Evolutionary conservation across 305 asterid species (phyloP).

Genomic region (Fraxinus ornus): DNA sequence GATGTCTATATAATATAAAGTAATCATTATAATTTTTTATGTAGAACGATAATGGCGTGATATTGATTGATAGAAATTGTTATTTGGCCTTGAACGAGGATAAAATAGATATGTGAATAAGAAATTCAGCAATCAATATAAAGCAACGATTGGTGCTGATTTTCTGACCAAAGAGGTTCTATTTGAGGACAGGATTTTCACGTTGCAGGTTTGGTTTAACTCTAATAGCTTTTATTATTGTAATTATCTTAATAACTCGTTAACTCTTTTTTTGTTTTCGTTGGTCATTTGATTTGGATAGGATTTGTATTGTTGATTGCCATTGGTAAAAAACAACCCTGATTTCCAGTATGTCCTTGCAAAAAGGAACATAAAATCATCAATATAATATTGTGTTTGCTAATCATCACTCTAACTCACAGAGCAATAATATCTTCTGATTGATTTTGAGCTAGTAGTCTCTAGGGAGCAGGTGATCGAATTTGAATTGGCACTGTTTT

Average conservation of each 20-base stretch:
- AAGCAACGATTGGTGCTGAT: slow-evolving; percentile 88
- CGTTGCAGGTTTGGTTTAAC: slow-evolving; percentile 50
- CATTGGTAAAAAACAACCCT: not conserved
- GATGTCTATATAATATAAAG: not conserved
- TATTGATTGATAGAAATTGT: not conserved
- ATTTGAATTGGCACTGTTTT: not conserved
- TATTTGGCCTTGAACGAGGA: slow-evolving; percentile 30
- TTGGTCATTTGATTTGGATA: not conserved
- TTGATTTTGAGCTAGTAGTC: not conserved
- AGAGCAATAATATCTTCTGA: not conserved
- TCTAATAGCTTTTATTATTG: not conserved
- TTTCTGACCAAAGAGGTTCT: slow-evolving; percentile 78
- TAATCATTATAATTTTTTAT: not conserved
- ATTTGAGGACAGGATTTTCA: slow-evolving; percentile 65
- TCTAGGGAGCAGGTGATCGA: not conserved
- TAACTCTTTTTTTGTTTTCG: not conserved
- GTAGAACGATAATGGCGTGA: not conserved
- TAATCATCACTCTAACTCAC: not conserved
- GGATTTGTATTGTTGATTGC: not conserved
- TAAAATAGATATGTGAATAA: slow-evolving; percentile 61
- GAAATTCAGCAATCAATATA: slow-evolving; percentile 74
- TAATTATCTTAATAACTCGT: not conserved
- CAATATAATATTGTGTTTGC: not conserved
- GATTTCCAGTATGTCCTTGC: not conserved
- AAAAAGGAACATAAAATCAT: not conserved